Evolutionary conservation across 805 yeast species (phyloP).

Genomic region (Barnettozyma salicaria): DNA sequence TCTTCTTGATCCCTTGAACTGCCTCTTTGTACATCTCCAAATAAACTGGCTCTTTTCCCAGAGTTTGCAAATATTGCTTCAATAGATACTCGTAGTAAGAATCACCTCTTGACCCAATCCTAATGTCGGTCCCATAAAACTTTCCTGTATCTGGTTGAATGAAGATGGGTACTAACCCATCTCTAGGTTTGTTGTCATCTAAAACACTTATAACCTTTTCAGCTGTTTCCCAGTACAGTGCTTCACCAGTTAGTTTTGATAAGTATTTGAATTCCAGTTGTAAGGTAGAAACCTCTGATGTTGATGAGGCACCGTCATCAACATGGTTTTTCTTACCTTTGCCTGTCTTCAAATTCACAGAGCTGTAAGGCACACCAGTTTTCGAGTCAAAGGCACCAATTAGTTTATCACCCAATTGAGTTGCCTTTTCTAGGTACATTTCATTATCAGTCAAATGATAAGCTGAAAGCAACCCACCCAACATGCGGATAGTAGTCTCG

Average conservation of each 20-base stretch:
- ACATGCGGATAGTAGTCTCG: constrained; percentile 92
- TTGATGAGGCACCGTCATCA: constrained; percentile 74
- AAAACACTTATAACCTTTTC: constrained; percentile 69
- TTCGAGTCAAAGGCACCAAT: constrained; percentile 60
- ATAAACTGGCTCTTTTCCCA: constrained; percentile 52
- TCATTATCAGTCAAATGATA: constrained; percentile 65
- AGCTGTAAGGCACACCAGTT: constrained; percentile 72
- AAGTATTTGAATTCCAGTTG: constrained; percentile 85
- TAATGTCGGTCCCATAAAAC: constrained; percentile 57
- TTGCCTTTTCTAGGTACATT: constrained; percentile 70
- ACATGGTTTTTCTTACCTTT: constrained; percentile 55
- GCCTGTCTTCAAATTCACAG: constrained; percentile 65
- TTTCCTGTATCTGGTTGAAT: constrained; percentile 70
- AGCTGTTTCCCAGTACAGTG: constrained; percentile 68
- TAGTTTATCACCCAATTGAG: constrained; percentile 68
- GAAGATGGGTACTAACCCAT: constrained; percentile 80
- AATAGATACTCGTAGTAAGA: constrained; percentile 86
- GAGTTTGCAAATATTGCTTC: constrained; percentile 80
- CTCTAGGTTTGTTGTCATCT: constrained; percentile 56
- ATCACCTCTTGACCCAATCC: constrained; percentile 90
- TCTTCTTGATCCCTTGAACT: constrained; percentile 67
- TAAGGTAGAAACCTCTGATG: constrained; percentile 84
- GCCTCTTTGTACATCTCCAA: constrained; percentile 72
- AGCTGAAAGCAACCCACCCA: constrained; percentile 89
- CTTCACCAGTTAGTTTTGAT: constrained; percentile 73